phyloP scores from a whole-genome alignment of 1,139 yeast genomes.

The Tardiomyces blankii region DNA sequence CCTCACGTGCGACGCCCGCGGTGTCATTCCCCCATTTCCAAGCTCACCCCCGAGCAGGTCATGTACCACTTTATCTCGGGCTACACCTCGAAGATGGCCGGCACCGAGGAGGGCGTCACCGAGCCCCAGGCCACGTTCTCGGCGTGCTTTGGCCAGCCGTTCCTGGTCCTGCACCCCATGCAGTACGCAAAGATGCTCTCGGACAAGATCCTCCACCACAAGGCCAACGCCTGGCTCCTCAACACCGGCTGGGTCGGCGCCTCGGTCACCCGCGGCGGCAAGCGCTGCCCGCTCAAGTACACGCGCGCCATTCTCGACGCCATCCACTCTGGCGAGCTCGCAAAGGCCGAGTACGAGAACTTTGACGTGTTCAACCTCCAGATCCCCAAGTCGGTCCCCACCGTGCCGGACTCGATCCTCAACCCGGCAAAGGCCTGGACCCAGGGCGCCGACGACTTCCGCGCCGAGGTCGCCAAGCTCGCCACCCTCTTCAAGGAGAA shows the following conservation, averaged over 20 bases:
- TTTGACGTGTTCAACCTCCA: slow-evolving; percentile 82
- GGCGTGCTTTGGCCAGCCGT: slow-evolving; percentile 99
- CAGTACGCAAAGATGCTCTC: slow-evolving; percentile 94
- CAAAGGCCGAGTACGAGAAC: slow-evolving; percentile 67
- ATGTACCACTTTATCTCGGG: slow-evolving; percentile 99
- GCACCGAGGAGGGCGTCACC: slow-evolving; percentile 97
- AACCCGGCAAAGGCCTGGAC: slow-evolving; percentile 86
- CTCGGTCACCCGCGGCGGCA: slow-evolving; percentile 86
- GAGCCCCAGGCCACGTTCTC: slow-evolving; percentile 98
- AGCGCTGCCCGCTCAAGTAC: slow-evolving; percentile 95
- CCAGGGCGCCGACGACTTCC: slow-evolving; percentile 58
- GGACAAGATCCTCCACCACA: slow-evolving; percentile 81
- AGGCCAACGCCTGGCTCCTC: slow-evolving; percentile 90
- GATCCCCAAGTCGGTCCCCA: slow-evolving; percentile 72
- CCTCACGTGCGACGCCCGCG: slow-evolving; percentile 96
- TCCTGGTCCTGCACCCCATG: slow-evolving; percentile 97
- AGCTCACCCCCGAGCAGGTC: slow-evolving; percentile 87
- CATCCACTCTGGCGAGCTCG: slow-evolving; percentile 84
- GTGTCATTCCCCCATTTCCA: slow-evolving; percentile 97
- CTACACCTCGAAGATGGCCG: slow-evolving; percentile 99
- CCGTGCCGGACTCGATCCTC: slow-evolving; percentile 75
- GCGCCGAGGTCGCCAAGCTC: slow-evolving; percentile 57
- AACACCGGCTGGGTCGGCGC: slow-evolving; percentile 99
- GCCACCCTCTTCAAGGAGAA: slow-evolving; percentile 76
- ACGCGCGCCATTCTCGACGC: slow-evolving; percentile 95